These are phyloP conservation scores for Cladophialophora yegresii DNA, from an alignment of 2,329 filamentous ascomycete genomes.

Conservation along the genomic window DNA sequence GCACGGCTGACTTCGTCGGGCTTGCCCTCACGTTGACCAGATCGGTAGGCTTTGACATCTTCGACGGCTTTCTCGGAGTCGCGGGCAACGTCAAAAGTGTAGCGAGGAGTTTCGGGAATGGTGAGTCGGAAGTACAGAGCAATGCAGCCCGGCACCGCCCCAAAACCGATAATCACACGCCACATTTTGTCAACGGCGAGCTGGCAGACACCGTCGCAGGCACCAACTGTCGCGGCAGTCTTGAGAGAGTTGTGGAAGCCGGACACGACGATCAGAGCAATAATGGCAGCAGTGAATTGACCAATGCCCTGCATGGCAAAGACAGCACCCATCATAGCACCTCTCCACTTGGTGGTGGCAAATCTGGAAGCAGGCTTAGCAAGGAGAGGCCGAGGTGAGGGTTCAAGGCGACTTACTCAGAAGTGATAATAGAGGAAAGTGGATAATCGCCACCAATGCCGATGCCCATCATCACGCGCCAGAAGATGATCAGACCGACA, in stretches of 20 bases:
- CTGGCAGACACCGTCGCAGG: conserved; percentile 66
- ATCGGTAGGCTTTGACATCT: conserved; percentile 74
- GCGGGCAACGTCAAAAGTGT: conserved; percentile 78
- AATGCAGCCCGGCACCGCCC: conserved; percentile 75
- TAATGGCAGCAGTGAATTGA: conserved; percentile 72
- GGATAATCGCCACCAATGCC: conserved; percentile 83
- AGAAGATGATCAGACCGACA: conserved; percentile 66
- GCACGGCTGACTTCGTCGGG: conserved; percentile 69
- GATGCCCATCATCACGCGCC: conserved; percentile 77
- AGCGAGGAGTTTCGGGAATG: conserved; percentile 84
- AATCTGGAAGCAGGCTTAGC: conserved; percentile 52
- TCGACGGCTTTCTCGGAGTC: conserved; percentile 73
- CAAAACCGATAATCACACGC: conserved; percentile 77
- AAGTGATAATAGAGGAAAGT: conserved; percentile 78
- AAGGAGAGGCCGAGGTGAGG: neutral
- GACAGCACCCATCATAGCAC: conserved; percentile 83
- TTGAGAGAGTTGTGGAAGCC: conserved; percentile 68
- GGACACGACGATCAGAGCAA: conserved; percentile 72
- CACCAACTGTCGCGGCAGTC: conserved; percentile 52
- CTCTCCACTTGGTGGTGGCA: conserved; percentile 80
- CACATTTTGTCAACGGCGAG: conserved; percentile 84
- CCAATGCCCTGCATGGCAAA: conserved; percentile 88
- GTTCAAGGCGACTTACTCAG: conserved; percentile 56
- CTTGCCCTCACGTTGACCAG: conserved; percentile 62
- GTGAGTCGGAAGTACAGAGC: conserved; percentile 85